Percentiles rank a stretch among this genome's conserved stretches.
These are phyloP conservation scores for Hirsutella thompsonii DNA, from an alignment of 2,329 filamentous ascomycete species.

Conservation along the genomic window DNA sequence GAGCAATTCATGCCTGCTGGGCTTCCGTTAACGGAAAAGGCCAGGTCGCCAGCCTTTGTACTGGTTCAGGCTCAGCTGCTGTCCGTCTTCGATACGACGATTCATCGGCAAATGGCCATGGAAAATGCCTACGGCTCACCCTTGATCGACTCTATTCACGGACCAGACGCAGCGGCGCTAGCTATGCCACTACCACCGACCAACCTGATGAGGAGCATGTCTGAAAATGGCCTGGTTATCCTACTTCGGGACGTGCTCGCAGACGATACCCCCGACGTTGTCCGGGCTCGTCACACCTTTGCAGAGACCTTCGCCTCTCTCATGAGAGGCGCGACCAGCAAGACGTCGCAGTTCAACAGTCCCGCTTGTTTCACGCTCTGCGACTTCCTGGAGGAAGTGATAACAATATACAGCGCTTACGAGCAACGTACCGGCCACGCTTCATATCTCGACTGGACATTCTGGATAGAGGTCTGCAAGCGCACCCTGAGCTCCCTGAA, in stretches of 20 bases:
- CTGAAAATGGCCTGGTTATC: constrained; percentile 77
- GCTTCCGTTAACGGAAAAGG: constrained; percentile 40
- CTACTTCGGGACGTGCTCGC: constrained; percentile 69
- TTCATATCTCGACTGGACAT: constrained; percentile 58
- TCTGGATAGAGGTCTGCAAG: constrained; percentile 73
- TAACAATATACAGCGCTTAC: constrained; percentile 45
- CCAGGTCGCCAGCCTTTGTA: constrained; percentile 62
- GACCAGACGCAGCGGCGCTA: constrained; percentile 53
- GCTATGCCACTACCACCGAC: constrained; percentile 48
- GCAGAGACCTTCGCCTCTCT: constrained; percentile 62
- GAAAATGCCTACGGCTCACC: constrained; percentile 30
- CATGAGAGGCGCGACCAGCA: constrained; percentile 60
- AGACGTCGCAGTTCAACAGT: constrained; percentile 70
- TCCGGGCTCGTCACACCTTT: constrained; percentile 51
- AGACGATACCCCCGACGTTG: constrained; percentile 23
- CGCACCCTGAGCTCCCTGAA: constrained; percentile 74
- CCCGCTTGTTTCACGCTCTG: constrained; percentile 80
- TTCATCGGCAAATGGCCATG: constrained; percentile 57
- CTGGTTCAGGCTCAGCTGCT: constrained; percentile 75
- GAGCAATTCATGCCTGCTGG: constrained; percentile 55
- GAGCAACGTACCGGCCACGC: constrained; percentile 25
- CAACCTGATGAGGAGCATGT: constrained; percentile 68
- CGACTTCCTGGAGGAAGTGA: constrained; percentile 75
- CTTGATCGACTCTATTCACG: constrained; percentile 30
- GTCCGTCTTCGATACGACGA: constrained; percentile 65